Conservation (phyloP, 2,329 filamentous ascomycete species). For the Neoarthrinium moseri region DNA sequence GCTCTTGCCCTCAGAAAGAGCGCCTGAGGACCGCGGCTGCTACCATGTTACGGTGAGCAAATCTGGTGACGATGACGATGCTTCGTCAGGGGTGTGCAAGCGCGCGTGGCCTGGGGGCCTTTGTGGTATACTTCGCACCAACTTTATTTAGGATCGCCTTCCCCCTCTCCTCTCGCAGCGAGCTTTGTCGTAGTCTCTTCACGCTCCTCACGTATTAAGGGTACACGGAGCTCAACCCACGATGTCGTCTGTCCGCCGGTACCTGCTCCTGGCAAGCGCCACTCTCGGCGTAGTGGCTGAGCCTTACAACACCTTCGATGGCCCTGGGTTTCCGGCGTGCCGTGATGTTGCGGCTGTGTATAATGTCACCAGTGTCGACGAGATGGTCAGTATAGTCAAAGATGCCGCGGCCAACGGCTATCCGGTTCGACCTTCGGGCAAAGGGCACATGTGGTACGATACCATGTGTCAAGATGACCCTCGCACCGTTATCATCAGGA, state of each 20-base stretch:
- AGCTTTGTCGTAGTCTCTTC: background rate
- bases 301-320: constrained; percentile 49
- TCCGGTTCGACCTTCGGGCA: constrained; percentile 45
- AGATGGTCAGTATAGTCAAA: constrained; percentile 41
- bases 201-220: background rate
- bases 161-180: background rate
- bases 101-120: background rate
- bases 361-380: constrained; percentile 41
- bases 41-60: background rate
- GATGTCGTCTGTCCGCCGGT: constrained; percentile 17
- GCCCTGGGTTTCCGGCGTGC: constrained; percentile 45
- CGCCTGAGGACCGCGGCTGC: constrained; percentile 6
- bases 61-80: constrained; percentile 4
- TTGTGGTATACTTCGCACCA: no score
- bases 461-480: constrained; percentile 50
- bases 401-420: constrained; percentile 35
- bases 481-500: constrained; percentile 45
- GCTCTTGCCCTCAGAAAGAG: background rate
- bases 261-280: background rate
- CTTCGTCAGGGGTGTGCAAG: background rate
- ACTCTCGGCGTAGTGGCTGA: background rate
- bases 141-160: no score
- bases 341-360: constrained; percentile 42
- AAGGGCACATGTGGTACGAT: constrained; percentile 47
- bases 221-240: constrained; percentile 1